Evolutionary conservation across 139 green algal genomes (phyloP).

Genomic region (Chlorella sp.): DNA sequence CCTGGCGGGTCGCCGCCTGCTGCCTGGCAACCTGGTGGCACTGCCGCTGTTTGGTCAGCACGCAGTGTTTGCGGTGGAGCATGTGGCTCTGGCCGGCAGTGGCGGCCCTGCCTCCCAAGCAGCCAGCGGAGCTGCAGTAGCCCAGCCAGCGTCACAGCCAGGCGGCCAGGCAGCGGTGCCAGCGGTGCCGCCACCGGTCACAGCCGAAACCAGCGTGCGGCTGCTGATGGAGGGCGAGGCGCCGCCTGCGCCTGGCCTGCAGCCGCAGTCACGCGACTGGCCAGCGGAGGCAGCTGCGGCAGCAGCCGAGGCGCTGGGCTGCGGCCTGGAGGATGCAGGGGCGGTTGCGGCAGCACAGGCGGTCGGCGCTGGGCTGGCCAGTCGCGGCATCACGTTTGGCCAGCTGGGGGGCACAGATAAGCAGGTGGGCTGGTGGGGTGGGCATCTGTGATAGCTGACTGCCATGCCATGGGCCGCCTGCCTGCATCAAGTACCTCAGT

Average conservation of each 20-base stretch:
- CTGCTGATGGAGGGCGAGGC: constrained; percentile 28
- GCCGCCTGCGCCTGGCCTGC: background rate
- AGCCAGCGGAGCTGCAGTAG: background rate
- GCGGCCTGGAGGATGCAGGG: constrained; percentile 29
- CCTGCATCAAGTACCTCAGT: no score
- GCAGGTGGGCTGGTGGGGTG: background rate
- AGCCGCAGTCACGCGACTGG: background rate
- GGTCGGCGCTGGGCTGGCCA: constrained; percentile 37
- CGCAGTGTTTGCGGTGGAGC: constrained; percentile 24
- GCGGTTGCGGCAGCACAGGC: constrained; percentile 53
- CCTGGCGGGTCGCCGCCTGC: constrained; percentile 50
- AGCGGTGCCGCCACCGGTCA: background rate
- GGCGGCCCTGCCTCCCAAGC: background rate
- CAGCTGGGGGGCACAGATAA: constrained; percentile 57
- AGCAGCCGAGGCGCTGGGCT: background rate
- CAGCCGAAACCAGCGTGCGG: background rate
- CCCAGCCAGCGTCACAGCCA: background rate
- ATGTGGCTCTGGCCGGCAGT: background rate
- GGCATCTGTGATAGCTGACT: no score
- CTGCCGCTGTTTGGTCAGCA: constrained; percentile 61
- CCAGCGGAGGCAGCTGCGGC: background rate
- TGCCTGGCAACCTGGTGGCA: constrained; percentile 59
- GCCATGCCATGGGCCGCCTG: no score
- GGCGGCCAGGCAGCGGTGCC: background rate
- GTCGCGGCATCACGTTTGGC: constrained; percentile 23